Percentiles rank a stretch among this genome's conserved stretches.
These are phyloP conservation scores for Phlegmacium glaucopus DNA, from an alignment of 768 basidiomycete species.

Conservation along the genomic window DNA sequence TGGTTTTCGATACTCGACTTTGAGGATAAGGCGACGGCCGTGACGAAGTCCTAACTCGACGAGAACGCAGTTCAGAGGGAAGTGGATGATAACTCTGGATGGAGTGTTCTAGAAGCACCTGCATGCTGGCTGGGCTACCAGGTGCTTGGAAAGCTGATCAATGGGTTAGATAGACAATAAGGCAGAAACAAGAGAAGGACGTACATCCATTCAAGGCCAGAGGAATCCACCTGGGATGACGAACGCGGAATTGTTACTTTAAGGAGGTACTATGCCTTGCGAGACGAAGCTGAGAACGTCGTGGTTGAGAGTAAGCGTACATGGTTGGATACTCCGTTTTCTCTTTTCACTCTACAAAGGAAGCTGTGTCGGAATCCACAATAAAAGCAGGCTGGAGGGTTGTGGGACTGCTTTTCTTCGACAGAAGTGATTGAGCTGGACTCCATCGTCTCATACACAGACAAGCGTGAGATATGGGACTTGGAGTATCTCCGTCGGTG, in stretches of 20 bases:
- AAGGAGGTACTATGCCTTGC: constrained; percentile 64
- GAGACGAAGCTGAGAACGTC: constrained; percentile 62
- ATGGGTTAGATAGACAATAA: no score
- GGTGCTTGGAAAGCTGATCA: no score
- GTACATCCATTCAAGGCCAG: constrained; percentile 28
- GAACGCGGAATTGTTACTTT: constrained; percentile 63
- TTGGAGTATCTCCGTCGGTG: constrained; percentile 71
- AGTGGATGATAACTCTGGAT: no score
- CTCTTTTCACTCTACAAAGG: constrained; percentile 69
- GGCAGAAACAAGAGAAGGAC: no score
- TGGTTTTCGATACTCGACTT: no score
- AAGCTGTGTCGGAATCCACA: constrained; percentile 52
- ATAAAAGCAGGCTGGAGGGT: no score
- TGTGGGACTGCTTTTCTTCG: constrained; percentile 35
- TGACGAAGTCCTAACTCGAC: no score
- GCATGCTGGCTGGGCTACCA: no score
- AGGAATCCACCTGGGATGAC: constrained; percentile 56
- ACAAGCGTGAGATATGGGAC: constrained; percentile 59
- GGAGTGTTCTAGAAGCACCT: no score
- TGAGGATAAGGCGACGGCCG: no score
- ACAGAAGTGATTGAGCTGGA: constrained; percentile 24
- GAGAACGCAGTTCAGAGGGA: no score
- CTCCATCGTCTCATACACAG: constrained; percentile 75
- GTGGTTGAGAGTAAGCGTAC: constrained; percentile 61
- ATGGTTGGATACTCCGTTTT: constrained; percentile 75